phyloP scores from a whole-genome alignment of 2,329 filamentous ascomycete species.

The Epichloe coenophiala region DNA sequence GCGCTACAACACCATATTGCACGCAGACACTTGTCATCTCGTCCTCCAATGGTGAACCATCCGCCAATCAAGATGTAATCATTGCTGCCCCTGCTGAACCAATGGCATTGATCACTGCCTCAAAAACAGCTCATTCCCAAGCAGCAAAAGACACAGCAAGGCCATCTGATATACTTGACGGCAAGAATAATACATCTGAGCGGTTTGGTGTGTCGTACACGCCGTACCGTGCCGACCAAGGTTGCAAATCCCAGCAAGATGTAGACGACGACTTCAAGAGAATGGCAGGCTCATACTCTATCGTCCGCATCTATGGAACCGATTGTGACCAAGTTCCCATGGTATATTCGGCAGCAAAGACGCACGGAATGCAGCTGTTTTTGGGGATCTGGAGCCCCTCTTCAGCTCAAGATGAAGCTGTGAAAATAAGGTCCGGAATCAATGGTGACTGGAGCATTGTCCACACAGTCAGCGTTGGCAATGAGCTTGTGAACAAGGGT shows the following conservation, averaged over 20 bases:
- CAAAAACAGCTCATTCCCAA: neutral
- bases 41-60: neutral
- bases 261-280: constrained; percentile 50
- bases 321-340: constrained; percentile 62
- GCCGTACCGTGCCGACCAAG: constrained; percentile 34
- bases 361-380: constrained; percentile 57
- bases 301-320: constrained; percentile 66
- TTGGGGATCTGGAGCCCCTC: constrained; percentile 58
- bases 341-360: constrained; percentile 48
- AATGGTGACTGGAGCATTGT: constrained; percentile 53
- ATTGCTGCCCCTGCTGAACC: neutral
- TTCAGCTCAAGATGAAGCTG: constrained; percentile 41
- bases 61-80: neutral
- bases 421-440: constrained; percentile 45
- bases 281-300: constrained; percentile 38
- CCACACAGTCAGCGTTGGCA: constrained; percentile 63
- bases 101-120: neutral
- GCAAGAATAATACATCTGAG: constrained; percentile 4
- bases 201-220: constrained; percentile 34
- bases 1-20: neutral
- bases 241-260: constrained; percentile 53
- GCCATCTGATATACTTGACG: neutral
- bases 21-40: constrained; percentile 2
- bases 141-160: neutral
- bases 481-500: constrained; percentile 63